Evolutionary conservation across 805 yeast genomes (phyloP), one percentile per base, ranked within the genome.

Genomic region (Teunomyces funiuensis): DNA sequence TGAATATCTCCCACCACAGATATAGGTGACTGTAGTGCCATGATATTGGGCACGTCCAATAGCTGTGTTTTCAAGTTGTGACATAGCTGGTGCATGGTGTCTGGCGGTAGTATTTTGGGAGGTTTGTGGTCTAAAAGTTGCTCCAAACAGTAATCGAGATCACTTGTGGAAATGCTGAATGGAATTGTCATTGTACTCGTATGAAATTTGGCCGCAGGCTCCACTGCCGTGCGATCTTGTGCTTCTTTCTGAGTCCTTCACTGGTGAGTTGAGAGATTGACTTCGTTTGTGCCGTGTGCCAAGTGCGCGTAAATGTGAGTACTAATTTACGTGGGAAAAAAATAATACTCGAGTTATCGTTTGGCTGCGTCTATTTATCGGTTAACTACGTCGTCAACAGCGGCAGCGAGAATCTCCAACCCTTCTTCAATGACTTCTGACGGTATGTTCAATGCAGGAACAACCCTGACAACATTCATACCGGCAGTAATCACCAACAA

Each of bases 1-100:
- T 93, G 99, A 34, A 93, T 91, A 58, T 93, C 99, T 1, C 99
- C 99, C 4, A 93, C 97, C 6, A 93, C 88, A 0, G 98, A 88
- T 8, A 93, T 88, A 1, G 99, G 99, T 2, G 95, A 79, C 26
- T 72, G 70, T 6, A 93, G 71, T 33, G 88, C 85, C 37, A 91
- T 88, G 27, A 93, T 95, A 57, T 93, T 93, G 45, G 95, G 84
- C 51, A 88, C 96, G 28, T 73, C 67, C 14, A 90, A 73, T 37
- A 93, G 72, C 45, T 85, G 78, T 42, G 89, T 93, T 62, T 90
- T 93, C 50, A 90, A 70, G 51, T 85, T 85, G 57, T 81, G 83
- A 57, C 64, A 58, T 39, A 70, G 48, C 36, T 59, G 68, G 45
- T 67, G 72, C 5, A 71, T 57, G 14, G 70, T 66, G 28, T 63